Percentiles rank a stretch among this genome's conserved stretches.
Conservation (phyloP, 768 basidiomycete genomes). For the Harrya chromipes region DNA sequence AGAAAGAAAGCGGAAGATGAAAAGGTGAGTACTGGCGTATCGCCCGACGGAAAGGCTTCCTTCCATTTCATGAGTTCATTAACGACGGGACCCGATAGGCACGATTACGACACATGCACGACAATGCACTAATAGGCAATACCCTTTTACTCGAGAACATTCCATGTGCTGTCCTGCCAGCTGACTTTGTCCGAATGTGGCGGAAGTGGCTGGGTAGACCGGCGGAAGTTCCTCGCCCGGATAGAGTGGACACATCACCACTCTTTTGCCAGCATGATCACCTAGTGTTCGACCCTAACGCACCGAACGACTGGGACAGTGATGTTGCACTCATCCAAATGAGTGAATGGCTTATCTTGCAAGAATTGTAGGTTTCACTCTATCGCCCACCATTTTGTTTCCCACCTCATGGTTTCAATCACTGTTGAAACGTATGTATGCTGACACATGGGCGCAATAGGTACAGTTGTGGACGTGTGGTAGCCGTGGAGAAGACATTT, state of each 20-base stretch:
- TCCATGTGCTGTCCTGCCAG: conserved; percentile 56
- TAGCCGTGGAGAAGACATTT: conserved; percentile 41
- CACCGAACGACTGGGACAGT: conserved; percentile 53
- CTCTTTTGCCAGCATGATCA: conserved; percentile 68
- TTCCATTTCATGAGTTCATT: conserved; percentile 20
- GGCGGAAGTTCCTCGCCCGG: conserved; percentile 52
- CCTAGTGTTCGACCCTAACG: conserved; percentile 66
- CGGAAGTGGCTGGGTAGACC: conserved; percentile 64
- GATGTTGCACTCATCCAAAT: conserved; percentile 54
- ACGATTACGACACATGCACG: conserved; percentile 59
- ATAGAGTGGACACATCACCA: conserved; percentile 53
- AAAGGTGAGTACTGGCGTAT: conserved; percentile 47
- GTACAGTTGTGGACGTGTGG: conserved; percentile 55
- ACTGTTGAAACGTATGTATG: conserved; percentile 2
- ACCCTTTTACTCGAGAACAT: conserved; percentile 45
- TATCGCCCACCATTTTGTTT: conserved; percentile 3
- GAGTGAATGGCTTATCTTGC: conserved; percentile 63
- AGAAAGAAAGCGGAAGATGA: conserved; percentile 74
- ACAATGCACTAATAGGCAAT: conserved; percentile 47
- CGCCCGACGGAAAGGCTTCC: not conserved
- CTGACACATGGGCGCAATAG: conserved; percentile 36
- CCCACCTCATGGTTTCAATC: conserved; percentile 6
- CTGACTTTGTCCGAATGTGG: conserved; percentile 66
- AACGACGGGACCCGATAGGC: conserved; percentile 40
- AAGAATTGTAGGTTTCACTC: conserved; percentile 48